Conservation (phyloP, 176 grass and related monocot species). For the Carex kokanica region DNA sequence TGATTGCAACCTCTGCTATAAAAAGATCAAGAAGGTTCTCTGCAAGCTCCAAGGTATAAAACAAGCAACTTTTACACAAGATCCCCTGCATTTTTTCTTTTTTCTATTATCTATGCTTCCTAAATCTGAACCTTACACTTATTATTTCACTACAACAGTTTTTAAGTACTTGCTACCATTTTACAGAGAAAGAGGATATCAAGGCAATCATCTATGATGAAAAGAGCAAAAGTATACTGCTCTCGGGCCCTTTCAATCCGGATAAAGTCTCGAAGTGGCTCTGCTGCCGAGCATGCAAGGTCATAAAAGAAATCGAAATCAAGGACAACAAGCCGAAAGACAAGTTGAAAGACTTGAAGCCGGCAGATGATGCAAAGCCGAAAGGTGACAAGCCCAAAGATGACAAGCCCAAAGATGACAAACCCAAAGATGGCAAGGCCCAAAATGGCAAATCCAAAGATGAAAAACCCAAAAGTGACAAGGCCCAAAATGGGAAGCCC, state of each 20-base stretch:
- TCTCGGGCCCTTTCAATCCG: constrained; percentile 65
- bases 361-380: constrained; percentile 22
- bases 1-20: constrained; percentile 62
- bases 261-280: constrained; percentile 54
- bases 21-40: constrained; percentile 80
- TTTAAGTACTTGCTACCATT: background rate
- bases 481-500: constrained; percentile 29
- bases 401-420: constrained; percentile 15
- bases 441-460: constrained; percentile 7
- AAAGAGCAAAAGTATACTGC: constrained; percentile 52
- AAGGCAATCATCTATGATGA: constrained; percentile 60
- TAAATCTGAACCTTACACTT: background rate
- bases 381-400: constrained; percentile 28
- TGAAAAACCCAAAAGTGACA: constrained; percentile 1
- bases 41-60: constrained; percentile 77
- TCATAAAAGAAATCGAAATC: constrained; percentile 68
- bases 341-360: constrained; percentile 18
- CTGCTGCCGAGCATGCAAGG: constrained; percentile 47
- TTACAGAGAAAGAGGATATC: constrained; percentile 50
- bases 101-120: background rate
- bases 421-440: constrained; percentile 17
- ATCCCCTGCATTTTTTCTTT: background rate
- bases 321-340: constrained; percentile 40
- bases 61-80: constrained; percentile 6
- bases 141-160: background rate